These are phyloP conservation scores for Saccharomyces pastorianus DNA, from an alignment of 1,139 yeast species.

Conservation along the genomic window DNA sequence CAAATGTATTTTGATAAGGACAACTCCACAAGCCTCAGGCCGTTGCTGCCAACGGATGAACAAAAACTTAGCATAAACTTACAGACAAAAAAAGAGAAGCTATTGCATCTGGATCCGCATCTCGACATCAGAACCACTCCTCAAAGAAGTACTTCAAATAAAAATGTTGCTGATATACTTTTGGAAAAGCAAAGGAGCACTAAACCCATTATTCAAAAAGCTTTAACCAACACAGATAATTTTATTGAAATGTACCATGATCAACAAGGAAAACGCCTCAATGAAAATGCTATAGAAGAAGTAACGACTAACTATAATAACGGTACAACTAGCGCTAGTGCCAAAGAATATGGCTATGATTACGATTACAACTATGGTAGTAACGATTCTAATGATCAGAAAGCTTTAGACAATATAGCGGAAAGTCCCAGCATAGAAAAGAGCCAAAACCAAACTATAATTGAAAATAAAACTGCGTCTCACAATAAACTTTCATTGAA, in stretches of 20 bases:
- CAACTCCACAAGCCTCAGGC: constrained; percentile 10
- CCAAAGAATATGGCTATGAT: constrained; percentile 3
- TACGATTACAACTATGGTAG: constrained; percentile 42
- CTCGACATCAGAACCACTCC: constrained; percentile 3
- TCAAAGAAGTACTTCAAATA: constrained; percentile 15
- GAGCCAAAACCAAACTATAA: neutral
- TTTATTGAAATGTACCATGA: constrained; percentile 19
- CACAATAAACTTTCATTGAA: neutral
- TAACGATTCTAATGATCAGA: constrained; percentile 38
- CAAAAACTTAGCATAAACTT: constrained; percentile 9
- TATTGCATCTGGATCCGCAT: neutral
- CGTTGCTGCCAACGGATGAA: constrained; percentile 22
- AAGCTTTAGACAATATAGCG: neutral
- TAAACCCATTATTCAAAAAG: constrained; percentile 16
- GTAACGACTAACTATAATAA: constrained; percentile 13
- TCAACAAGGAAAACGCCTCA: constrained; percentile 2
- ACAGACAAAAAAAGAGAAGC: neutral
- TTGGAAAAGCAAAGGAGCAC: constrained; percentile 2
- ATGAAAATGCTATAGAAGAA: constrained; percentile 6
- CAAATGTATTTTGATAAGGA: constrained; percentile 4
- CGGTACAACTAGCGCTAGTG: neutral
- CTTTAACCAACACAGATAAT: constrained; percentile 24
- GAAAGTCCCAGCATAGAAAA: neutral
- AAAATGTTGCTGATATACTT: constrained; percentile 13
- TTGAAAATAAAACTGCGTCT: constrained; percentile 32